Evolutionary conservation across 352 stramenopile genomes (phyloP).

Genomic region (Phytophthora chlamydospora): DNA sequence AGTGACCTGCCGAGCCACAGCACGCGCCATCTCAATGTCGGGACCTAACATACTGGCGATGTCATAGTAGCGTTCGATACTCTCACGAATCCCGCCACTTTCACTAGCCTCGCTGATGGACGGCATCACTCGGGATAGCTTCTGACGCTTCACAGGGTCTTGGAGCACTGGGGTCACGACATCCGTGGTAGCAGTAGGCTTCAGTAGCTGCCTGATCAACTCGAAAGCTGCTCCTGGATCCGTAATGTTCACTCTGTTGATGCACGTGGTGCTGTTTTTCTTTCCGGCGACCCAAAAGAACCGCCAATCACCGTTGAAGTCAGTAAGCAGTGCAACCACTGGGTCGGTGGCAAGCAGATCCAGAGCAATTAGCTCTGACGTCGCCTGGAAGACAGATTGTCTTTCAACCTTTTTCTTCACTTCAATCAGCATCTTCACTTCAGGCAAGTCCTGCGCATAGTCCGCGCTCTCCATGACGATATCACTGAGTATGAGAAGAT

Average conservation of each 20-base stretch:
- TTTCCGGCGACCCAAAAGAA: constrained; percentile 55
- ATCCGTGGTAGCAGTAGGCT: not conserved
- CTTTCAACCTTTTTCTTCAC: constrained; percentile 45
- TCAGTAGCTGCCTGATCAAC: constrained; percentile 38
- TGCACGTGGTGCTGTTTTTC: constrained; percentile 22
- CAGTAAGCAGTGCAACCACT: constrained; percentile 54
- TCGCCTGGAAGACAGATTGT: constrained; percentile 36
- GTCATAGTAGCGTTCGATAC: constrained; percentile 48
- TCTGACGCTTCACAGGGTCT: constrained; percentile 45
- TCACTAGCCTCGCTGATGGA: constrained; percentile 23
- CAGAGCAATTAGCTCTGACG: constrained; percentile 52
- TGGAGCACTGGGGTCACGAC: constrained; percentile 36
- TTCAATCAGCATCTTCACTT: constrained; percentile 56
- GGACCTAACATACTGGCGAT: constrained; percentile 44
- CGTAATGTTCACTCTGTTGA: constrained; percentile 30
- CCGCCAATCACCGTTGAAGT: constrained; percentile 41
- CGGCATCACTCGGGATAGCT: constrained; percentile 32
- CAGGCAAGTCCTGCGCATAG: constrained; percentile 35
- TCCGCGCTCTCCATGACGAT: constrained; percentile 11
- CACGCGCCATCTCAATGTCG: constrained; percentile 43
- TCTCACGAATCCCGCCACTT: constrained; percentile 27
- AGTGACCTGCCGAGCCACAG: constrained; percentile 29
- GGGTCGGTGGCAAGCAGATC: constrained; percentile 41
- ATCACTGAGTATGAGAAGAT: constrained; percentile 53
- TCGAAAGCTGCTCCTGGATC: constrained; percentile 34